Conservation (phyloP, 2,329 filamentous ascomycete genomes). For the Chrysoporthe deuterocubensis region DNA sequence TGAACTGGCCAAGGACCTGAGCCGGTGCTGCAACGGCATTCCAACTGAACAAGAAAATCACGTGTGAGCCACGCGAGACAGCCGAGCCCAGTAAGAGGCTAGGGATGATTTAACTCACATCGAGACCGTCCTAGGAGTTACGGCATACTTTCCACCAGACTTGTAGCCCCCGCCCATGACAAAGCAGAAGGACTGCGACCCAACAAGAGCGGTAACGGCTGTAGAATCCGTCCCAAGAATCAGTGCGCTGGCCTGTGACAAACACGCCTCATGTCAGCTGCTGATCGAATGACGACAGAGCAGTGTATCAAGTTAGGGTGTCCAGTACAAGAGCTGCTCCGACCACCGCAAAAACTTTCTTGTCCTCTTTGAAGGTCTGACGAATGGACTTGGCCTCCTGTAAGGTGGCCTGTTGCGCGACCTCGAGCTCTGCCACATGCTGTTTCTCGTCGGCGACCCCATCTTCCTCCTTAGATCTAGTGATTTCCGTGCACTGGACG, state of each 20-base stretch:
- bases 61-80: not conserved
- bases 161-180: constrained; percentile 13
- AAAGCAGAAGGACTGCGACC: constrained; percentile 9
- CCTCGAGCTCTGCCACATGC: constrained; percentile 10
- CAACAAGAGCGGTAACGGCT: constrained; percentile 10
- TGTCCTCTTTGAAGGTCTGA: constrained; percentile 9
- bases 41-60: not conserved
- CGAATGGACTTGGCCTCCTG: constrained; percentile 2
- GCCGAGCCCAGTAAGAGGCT: too few relatives aligned
- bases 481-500: not conserved
- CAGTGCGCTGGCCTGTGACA: constrained; percentile 5
- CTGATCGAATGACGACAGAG: not conserved
- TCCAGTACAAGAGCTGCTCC: constrained; percentile 8
- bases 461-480: not conserved
- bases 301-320: not conserved
- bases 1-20: constrained; percentile 11
- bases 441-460: not conserved
- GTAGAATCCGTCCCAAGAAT: constrained; percentile 12
- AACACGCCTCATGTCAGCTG: not conserved
- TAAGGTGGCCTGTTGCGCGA: constrained; percentile 2
- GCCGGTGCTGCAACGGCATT: constrained; percentile 6
- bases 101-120: not conserved
- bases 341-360: constrained; percentile 7
- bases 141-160: constrained; percentile 8
- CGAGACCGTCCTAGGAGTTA: constrained; percentile 8